Evolutionary conservation across 495 filamentous ascomycete species (phyloP).

Genomic region (Apiosordaria backusii): DNA sequence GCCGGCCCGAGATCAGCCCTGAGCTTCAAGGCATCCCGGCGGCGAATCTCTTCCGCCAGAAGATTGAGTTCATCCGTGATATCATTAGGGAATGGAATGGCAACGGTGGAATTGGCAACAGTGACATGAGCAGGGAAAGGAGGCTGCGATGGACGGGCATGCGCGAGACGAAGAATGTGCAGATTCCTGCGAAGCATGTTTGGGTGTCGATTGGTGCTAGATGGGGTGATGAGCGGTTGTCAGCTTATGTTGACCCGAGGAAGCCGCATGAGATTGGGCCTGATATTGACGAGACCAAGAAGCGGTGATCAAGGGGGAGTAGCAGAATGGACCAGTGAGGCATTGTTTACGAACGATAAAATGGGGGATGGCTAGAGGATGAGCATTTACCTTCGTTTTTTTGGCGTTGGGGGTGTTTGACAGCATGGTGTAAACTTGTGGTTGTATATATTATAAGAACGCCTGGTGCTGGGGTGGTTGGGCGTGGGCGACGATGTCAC

Average conservation of each 20-base stretch:
- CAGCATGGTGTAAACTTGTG: background rate
- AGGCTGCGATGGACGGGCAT: constrained; percentile 66
- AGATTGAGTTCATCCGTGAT: constrained; percentile 69
- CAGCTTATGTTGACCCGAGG: constrained; percentile 50
- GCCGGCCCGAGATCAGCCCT: constrained; percentile 53
- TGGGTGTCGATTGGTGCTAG: constrained; percentile 81
- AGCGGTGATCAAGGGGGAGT: background rate
- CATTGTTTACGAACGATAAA: background rate
- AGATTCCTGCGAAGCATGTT: constrained; percentile 62
- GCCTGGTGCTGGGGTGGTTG: background rate
- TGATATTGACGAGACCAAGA: constrained; percentile 44
- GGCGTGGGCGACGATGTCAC: constrained; percentile 9
- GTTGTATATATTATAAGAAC: constrained; percentile 1
- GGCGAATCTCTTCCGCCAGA: constrained; percentile 75
- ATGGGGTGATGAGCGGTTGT: constrained; percentile 61
- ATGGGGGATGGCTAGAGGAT: background rate
- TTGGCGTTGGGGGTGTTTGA: background rate
- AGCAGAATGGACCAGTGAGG: background rate
- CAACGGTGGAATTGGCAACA: constrained; percentile 65
- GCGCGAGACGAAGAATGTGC: constrained; percentile 59
- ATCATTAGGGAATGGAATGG: constrained; percentile 70
- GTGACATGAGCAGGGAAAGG: constrained; percentile 44
- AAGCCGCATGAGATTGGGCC: constrained; percentile 43
- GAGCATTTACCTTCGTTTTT: background rate
- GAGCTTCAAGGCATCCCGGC: constrained; percentile 60